Evolutionary conservation across 1,284 basidiomycete species (phyloP), one percentile per base, ranked within the genome.

Genomic region (Malassezia obtusa): DNA sequence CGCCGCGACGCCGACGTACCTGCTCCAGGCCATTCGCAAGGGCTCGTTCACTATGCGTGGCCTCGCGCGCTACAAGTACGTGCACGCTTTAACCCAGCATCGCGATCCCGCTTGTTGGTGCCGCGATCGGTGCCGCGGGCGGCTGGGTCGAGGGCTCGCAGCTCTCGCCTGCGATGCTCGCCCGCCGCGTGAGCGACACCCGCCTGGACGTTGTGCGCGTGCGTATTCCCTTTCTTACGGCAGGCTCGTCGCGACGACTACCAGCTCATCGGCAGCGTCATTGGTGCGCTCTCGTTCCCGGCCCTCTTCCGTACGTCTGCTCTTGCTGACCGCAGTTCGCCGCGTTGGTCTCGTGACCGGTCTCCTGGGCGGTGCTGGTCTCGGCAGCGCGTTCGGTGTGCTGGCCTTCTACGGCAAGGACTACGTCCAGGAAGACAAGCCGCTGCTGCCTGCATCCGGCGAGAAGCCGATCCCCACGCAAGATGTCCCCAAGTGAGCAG

Each of bases 331-430:
- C 17, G 14, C 39, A 59, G 50, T 71, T 28, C 57, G 59, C 3
- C 51, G 64, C 8, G 63, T 62, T 3, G 69, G 69, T 9, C 49
- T 72, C n/a, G 17, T 72, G 4, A 70, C 70, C 36, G 69, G 69
- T 14, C 36, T 67, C 10, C 49, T 70, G 14, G 69, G 69, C 19
- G 69, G 69, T 6, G 62, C 63, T 0, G 68, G 69, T 35, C 40
- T 72, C 12, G 69, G 69, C 11, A 61, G 69, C 5, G 59, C 61
- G 0, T 52, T 43, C 2, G 69, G 68, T 8, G 25, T 72, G 32
- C 28, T 68, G 7, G 61, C 64, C 2, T 58, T 62, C 51, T 52
- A 58, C 1, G 55, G 44, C n/a, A 45, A 44, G 33, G 31, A 24
- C 28, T 56, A 47, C 28, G 10, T 31, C 6, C 25, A 45, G 21